A percentile compares a stretch with the other conserved stretches of the same genome.
phyloP scores from a whole-genome alignment of 2,329 filamentous ascomycete genomes.

The Zasmidium citrigriseum region DNA sequence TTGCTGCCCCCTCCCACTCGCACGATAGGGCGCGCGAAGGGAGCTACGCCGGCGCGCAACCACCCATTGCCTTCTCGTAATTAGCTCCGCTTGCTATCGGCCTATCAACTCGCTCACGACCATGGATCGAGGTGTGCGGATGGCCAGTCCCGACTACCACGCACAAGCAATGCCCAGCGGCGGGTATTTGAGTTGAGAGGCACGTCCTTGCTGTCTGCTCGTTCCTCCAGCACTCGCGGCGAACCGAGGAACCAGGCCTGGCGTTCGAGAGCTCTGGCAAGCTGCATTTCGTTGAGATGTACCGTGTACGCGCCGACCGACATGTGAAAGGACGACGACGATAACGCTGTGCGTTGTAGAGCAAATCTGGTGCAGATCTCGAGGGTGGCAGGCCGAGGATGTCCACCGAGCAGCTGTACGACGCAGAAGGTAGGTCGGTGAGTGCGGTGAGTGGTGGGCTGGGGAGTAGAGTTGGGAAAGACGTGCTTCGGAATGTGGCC shows the following conservation, averaged over 20 bases:
- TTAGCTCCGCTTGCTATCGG: slow-evolving; percentile 7
- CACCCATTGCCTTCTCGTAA: slow-evolving; percentile 12
- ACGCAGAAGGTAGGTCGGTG: not conserved
- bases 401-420: not conserved
- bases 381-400: not conserved
- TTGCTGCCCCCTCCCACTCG: no score
- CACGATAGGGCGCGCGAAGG: slow-evolving; percentile 7
- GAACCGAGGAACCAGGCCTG: not conserved
- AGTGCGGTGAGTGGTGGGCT: not conserved
- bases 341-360: not conserved
- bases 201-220: not conserved
- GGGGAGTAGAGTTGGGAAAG: not conserved
- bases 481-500: not conserved
- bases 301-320: not conserved
- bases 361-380: not conserved
- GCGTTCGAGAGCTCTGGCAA: not conserved
- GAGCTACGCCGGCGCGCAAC: not conserved
- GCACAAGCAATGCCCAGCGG: not conserved
- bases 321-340: not conserved
- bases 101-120: slow-evolving; percentile 1
- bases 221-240: not conserved
- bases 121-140: not conserved
- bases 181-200: not conserved
- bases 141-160: not conserved
- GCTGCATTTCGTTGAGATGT: not conserved